These are phyloP conservation scores for Nitzschia sp. DNA, from an alignment of 108 stramenopile species.

Conservation along the genomic window DNA sequence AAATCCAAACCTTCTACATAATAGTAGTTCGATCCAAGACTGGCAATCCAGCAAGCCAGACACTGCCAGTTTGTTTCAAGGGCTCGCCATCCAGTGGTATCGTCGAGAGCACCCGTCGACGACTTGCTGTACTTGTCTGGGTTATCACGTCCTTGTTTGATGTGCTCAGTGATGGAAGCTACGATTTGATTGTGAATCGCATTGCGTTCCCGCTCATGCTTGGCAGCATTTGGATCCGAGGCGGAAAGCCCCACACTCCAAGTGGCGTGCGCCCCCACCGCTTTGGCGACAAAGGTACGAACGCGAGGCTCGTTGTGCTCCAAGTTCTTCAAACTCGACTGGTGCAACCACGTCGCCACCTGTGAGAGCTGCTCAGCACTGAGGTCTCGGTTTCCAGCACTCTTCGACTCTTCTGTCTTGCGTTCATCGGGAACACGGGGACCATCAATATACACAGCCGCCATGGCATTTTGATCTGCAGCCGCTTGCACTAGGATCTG, in stretches of 20 bases:
- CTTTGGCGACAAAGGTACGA: slow-evolving; percentile 77
- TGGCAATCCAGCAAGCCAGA: slow-evolving; percentile 80
- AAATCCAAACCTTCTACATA: slow-evolving; percentile 18
- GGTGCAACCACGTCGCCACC: slow-evolving; percentile 49
- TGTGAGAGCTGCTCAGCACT: slow-evolving; percentile 29
- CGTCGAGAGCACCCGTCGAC: slow-evolving; percentile 88
- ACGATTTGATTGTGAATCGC: slow-evolving; percentile 39
- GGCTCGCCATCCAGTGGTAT: slow-evolving; percentile 98
- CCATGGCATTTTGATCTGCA: slow-evolving; percentile 13
- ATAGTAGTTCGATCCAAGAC: slow-evolving; percentile 39
- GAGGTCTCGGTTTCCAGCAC: slow-evolving; percentile 2
- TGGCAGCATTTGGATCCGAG: not conserved
- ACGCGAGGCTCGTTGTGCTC: slow-evolving; percentile 84
- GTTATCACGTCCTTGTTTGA: slow-evolving; percentile 45
- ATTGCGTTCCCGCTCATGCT: slow-evolving; percentile 12
- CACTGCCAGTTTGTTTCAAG: slow-evolving; percentile 94
- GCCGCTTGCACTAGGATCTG: slow-evolving; percentile 45
- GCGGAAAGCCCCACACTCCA: slow-evolving; percentile 29
- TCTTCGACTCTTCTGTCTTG: slow-evolving; percentile 1
- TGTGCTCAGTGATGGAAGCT: slow-evolving; percentile 41
- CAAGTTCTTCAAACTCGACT: slow-evolving; percentile 50
- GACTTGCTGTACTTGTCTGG: slow-evolving; percentile 48
- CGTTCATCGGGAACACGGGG: slow-evolving; percentile 67
- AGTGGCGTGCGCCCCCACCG: slow-evolving; percentile 71
- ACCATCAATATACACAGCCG: slow-evolving; percentile 77